Evolutionary conservation across 768 basidiomycete genomes (phyloP), one percentile per base, ranked within the genome.

Genomic region (Tephrocybe sp.): DNA sequence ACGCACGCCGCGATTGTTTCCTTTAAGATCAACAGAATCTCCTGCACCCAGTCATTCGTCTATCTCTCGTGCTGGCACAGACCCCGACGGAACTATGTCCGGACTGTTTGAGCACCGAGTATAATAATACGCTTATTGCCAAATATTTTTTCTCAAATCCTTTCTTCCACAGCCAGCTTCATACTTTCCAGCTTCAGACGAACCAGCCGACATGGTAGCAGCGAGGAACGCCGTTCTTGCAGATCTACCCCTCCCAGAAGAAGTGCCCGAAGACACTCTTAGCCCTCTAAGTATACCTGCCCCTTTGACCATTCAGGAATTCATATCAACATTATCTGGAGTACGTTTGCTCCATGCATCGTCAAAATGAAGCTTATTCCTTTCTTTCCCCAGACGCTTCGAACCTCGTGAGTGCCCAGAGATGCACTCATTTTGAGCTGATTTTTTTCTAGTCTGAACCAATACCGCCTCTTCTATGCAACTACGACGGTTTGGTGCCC

Each of bases 401-500:
- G 78, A 65, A 74, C 69, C 35, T 71, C 77, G 86, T 88, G 66
- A 64, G 83, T 59, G 48, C 28, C 22, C 18, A 16, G 16, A 34
- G 31, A 6, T 18, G 3, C 12, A n/a, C 22, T 4, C 18, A 19
- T 11, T 24, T 9, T 15, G n/a, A n/a, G n/a, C n/a, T 41, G 24
- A 25, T 25, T 18, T n/a, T 18, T 22, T 13, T 41, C 3, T 54
- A 91, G 88, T 32, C 73, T 90, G 6, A 68, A 76, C 6, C 83
- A 83, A 53, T 86, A 89, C 61, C 80, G 83, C 37, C 74, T 87
- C 34, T 71, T 92, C 31, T 80, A 86, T 46, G 79, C 83, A 49
- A 62, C 70, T 5, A 89, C 84, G 15, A 89, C 89, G 2, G 73
- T 75, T 28, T 92, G 89, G 89, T 90, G 89, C 59, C 80, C 86